phyloP scores from a whole-genome alignment of 768 basidiomycete genomes.

The Auriscalpium vulgare region DNA sequence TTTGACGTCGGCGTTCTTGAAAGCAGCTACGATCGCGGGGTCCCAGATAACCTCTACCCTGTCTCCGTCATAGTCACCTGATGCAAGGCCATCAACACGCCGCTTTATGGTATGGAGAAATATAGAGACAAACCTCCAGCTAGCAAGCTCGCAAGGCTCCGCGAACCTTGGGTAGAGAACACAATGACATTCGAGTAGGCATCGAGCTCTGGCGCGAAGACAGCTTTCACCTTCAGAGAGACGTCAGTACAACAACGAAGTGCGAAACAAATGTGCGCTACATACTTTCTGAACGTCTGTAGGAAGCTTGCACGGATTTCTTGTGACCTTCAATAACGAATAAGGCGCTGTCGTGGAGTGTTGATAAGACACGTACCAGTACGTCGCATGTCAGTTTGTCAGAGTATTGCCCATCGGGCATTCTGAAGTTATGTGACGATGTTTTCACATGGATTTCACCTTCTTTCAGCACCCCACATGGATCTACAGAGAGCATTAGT shows the following conservation, averaged over 20 bases:
- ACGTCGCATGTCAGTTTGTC: conserved; percentile 51
- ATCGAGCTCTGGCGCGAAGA: conserved; percentile 40
- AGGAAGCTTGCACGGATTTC: conserved; percentile 66
- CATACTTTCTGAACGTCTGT: conserved; percentile 58
- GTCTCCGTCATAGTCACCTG: conserved; percentile 71
- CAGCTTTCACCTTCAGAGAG: conserved; percentile 42
- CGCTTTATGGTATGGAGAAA: not conserved
- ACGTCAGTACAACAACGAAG: not conserved
- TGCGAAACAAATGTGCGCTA: not conserved
- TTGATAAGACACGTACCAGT: conserved; percentile 29
- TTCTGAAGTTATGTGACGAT: conserved; percentile 34
- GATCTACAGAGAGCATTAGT: conserved; percentile 32
- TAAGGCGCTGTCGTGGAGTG: not conserved
- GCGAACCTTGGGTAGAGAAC: conserved; percentile 24
- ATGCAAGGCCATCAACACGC: not conserved
- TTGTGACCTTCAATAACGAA: conserved; percentile 34
- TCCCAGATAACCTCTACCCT: conserved; percentile 52
- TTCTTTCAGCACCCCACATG: conserved; percentile 37
- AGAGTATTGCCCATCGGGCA: conserved; percentile 33
- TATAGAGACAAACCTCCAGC: conserved; percentile 42
- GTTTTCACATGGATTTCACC: conserved; percentile 53
- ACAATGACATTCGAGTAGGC: conserved; percentile 50
- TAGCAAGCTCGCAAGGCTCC: conserved; percentile 54
- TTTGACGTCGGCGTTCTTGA: conserved; percentile 42
- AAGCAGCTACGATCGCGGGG: conserved; percentile 42